Evolutionary conservation across 768 basidiomycete species (phyloP), one percentile per base, ranked within the genome.

Genomic region (Coprinellus aureogranulatus): DNA sequence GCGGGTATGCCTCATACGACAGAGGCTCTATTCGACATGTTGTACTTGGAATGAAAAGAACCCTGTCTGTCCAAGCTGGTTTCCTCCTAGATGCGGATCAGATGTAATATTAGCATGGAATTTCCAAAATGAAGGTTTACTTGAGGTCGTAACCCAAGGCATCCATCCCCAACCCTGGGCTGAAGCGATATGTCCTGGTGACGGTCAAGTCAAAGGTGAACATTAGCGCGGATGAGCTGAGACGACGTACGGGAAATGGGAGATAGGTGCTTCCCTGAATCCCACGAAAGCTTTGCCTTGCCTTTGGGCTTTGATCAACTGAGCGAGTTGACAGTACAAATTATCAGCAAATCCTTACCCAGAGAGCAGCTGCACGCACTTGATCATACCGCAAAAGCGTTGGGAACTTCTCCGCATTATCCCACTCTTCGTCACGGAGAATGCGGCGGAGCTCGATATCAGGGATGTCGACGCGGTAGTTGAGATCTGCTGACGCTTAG

Each of bases 61-160:
- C 80, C 4, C 92, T 85, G 67, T 94, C 92, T 28, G 91, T 93
- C 90, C 90, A 93, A 16, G 90, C 91, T 14, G 91, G 91, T 64
- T 86, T 88, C 39, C 91, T 88, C 57, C 73, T 74, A 37, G 9
- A n/a, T n/a, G n/a, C n/a, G n/a, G n/a, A n/a, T n/a, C n/a, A 20
- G 14, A 26, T 18, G 22, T 10, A 25, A 30, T 22, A 39, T 27
- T n/a, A 25, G 22, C 23, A 20, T 45, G 9, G 16, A 44, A 5
- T 18, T 6, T 44, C 20, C 16, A 14, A 9, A 14, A 46, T 20
- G 28, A 22, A 39, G 31, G n/a, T n/a, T 14, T 53, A 89, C 90
- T 89, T 92, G 12, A 74, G 59, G 67, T 91, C 89, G 64, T 90
- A 92, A 16, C 87, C 87, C 18, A 86, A 67, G 4, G 66, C 62